Evolutionary conservation across 2,329 filamentous ascomycete species (phyloP), one percentile per base, ranked within the genome.

Genomic region (Colletotrichum viniferum): DNA sequence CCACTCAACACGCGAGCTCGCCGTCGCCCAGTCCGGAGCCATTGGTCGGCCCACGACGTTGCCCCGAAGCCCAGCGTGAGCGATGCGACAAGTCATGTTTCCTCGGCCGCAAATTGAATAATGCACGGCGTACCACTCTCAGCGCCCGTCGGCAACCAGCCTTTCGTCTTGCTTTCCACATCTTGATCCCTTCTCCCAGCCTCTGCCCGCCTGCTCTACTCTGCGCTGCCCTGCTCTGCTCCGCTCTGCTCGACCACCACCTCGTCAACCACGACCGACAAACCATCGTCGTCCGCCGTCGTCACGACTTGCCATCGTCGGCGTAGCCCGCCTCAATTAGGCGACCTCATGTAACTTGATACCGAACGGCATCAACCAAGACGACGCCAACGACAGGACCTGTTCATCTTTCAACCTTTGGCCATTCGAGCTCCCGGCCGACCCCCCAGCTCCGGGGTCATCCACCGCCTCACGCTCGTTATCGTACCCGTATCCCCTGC

Each of bases 81-180:
- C 73, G 69, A 76, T 73, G 73, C 73, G 69, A 69, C 69, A 69
- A 73, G 73, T 64, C 63, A 76, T 73, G 73, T 76, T 73, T 73
- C 64, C 73, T 73, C 63, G 43, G 26, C 63, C 63, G 63, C 55
- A 64, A 61, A 52, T 66, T 60, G 69, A 64, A 73, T 73, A 76
- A 76, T 69, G 73, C 69, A 63, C 58, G 68, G 58, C 56, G 43
- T 64, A 62, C 56, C 38, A 36, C n/a, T 62, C 56, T 61, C 34
- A 69, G 38, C 43, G 63, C 38, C 52, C 58, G 63, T 30, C 69
- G 56, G 73, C 63, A 73, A 55, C 63, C 30, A 48, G 21, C 58
- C 28, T 52, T 26, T 36, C 48, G 16, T 58, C 48, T 58, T 61
- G 52, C 38, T 55, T 5, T 48, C 21, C 52, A 28, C 66, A 58